Evolutionary conservation across 139 green algal genomes (phyloP).

Genomic region (Deuterostichococcus epilithicus): DNA sequence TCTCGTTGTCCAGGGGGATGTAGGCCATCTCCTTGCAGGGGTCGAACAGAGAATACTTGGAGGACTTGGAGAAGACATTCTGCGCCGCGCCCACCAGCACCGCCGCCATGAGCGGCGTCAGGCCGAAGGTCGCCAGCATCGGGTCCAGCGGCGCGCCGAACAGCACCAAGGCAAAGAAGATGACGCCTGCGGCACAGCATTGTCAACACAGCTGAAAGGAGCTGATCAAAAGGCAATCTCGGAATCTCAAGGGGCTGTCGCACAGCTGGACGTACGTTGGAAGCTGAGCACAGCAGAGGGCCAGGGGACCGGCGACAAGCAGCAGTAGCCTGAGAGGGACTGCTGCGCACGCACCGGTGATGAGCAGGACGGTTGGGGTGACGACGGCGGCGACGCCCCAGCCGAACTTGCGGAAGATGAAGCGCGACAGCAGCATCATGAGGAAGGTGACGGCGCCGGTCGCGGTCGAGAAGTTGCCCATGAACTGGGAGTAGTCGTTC

Average conservation of each 20-base stretch:
- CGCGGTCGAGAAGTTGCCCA: slow-evolving; percentile 79
- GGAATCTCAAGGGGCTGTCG: too few species aligned
- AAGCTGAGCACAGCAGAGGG: too few species aligned
- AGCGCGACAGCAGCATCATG: slow-evolving; percentile 94
- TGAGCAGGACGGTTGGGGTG: slow-evolving; percentile 92
- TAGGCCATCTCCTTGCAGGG: slow-evolving; percentile 99
- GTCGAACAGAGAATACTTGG: slow-evolving; percentile 99
- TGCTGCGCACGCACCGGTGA: slow-evolving; percentile 63
- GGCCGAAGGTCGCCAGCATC: slow-evolving; percentile 68
- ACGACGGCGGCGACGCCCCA: slow-evolving; percentile 95
- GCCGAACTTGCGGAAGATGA: slow-evolving; percentile 95
- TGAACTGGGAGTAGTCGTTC: slow-evolving; percentile 93
- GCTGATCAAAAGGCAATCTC: too few species aligned
- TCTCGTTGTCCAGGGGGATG: slow-evolving; percentile 96
- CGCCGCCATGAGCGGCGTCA: slow-evolving; percentile 93
- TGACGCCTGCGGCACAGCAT: slow-evolving; percentile 44
- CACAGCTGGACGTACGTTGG: too few species aligned
- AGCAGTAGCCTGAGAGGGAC: not conserved
- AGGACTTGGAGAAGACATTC: slow-evolving; percentile 97
- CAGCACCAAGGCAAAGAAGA: slow-evolving; percentile 97
- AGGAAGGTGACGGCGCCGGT: slow-evolving; percentile 90
- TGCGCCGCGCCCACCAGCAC: slow-evolving; percentile 95
- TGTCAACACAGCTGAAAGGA: not conserved
- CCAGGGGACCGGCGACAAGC: too few species aligned
- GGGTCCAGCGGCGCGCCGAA: slow-evolving; percentile 70